Evolutionary conservation across 805 yeast species (phyloP).

Genomic region (Suhomyces prunicola): DNA sequence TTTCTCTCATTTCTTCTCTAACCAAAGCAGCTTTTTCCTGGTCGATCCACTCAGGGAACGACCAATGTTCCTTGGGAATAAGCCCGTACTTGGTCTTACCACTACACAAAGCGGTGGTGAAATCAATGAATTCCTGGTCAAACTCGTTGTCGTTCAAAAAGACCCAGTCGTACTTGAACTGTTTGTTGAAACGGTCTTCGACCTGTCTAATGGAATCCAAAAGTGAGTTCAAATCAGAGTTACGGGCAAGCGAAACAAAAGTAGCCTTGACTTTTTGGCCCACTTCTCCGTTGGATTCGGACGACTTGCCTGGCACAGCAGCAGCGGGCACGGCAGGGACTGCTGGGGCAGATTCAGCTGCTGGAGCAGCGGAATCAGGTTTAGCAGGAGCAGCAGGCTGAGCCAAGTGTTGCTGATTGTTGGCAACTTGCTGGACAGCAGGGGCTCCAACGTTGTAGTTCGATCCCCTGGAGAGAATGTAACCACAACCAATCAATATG

Average conservation of each 20-base stretch:
- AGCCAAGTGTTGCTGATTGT: slow-evolving; percentile 20
- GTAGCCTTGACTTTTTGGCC: slow-evolving; percentile 61
- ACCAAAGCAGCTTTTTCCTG: slow-evolving; percentile 62
- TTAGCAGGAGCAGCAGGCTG: background rate
- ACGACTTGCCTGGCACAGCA: slow-evolving; percentile 8
- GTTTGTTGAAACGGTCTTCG: slow-evolving; percentile 84
- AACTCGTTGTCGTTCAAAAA: slow-evolving; percentile 87
- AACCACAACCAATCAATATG: slow-evolving; percentile 46
- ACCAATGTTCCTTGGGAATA: slow-evolving; percentile 85
- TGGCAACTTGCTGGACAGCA: slow-evolving; percentile 28
- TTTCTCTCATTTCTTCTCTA: slow-evolving; percentile 54
- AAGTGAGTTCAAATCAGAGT: slow-evolving; percentile 62
- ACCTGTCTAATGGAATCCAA: slow-evolving; percentile 67
- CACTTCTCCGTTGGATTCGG: background rate
- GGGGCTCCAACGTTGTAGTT: slow-evolving; percentile 31
- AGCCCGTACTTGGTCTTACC: slow-evolving; percentile 77
- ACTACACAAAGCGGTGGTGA: slow-evolving; percentile 64
- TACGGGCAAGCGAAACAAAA: slow-evolving; percentile 77
- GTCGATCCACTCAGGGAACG: slow-evolving; percentile 82
- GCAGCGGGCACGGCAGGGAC: slow-evolving; percentile 7
- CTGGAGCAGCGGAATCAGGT: background rate
- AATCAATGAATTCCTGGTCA: slow-evolving; percentile 71
- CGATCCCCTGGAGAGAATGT: slow-evolving; percentile 47
- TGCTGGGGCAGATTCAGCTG: background rate
- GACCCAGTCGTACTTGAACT: slow-evolving; percentile 90